These are phyloP conservation scores for Allium fistulosum DNA, from an alignment of 106 monocot species.

Conservation along the genomic window DNA sequence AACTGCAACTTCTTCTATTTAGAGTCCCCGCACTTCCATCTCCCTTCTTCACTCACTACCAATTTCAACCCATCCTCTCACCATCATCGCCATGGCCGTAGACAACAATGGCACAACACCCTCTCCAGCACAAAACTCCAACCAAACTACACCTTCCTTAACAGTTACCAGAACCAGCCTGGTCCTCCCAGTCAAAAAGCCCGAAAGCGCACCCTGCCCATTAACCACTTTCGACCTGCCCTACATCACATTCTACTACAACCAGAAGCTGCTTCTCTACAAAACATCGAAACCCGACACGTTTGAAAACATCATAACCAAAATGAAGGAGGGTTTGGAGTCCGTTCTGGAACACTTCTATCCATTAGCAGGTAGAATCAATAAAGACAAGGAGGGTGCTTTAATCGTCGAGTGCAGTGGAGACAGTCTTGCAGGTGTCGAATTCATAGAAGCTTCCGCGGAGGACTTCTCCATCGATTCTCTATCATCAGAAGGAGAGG, in stretches of 20 bases:
- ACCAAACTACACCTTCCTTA: not conserved
- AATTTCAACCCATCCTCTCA: no score
- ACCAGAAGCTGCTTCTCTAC: conserved; percentile 94
- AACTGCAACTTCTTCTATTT: no score
- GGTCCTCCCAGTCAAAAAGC: conserved; percentile 30
- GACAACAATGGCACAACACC: no score
- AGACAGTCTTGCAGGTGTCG: conserved; percentile 44
- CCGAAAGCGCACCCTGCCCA: conserved; percentile 21
- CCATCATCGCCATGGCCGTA: no score
- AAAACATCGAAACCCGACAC: not conserved
- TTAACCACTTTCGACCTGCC: conserved; percentile 84
- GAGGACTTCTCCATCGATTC: conserved; percentile 46
- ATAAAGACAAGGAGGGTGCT: conserved; percentile 57
- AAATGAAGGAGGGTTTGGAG: conserved; percentile 46
- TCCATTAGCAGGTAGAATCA: conserved; percentile 65
- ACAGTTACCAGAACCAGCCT: conserved; percentile 36
- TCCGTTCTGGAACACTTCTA: conserved; percentile 54
- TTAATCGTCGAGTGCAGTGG: conserved; percentile 48
- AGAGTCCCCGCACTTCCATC: no score
- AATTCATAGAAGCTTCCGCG: conserved; percentile 60
- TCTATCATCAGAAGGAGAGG: conserved; percentile 35
- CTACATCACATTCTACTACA: conserved; percentile 99
- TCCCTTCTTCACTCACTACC: no score
- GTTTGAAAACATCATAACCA: conserved; percentile 24
- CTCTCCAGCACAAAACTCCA: no score